Conservation (phyloP, 2,329 filamentous ascomycete genomes). For the Capronia epimyces region DNA sequence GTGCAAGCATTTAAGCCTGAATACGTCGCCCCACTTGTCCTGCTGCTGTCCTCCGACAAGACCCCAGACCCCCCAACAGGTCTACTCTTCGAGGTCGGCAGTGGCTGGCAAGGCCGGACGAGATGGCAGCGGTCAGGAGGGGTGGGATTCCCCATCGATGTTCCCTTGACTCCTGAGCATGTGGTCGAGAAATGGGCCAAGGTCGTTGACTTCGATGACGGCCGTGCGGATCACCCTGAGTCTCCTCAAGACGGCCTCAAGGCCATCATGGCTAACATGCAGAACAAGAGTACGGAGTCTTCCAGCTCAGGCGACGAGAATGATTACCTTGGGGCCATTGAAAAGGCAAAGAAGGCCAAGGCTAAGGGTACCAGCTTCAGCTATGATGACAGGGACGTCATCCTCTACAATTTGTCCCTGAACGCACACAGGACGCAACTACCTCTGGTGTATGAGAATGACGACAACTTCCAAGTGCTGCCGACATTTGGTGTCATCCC, state of each 20-base stretch:
- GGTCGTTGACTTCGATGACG: slow-evolving; percentile 82
- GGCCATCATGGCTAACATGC: slow-evolving; percentile 79
- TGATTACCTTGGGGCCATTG: slow-evolving; percentile 70
- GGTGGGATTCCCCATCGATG: slow-evolving; percentile 84
- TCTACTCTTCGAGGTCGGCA: slow-evolving; percentile 87
- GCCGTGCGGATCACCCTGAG: slow-evolving; percentile 78
- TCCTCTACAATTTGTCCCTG: slow-evolving; percentile 92
- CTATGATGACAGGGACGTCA: slow-evolving; percentile 80
- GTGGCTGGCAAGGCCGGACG: slow-evolving; percentile 85
- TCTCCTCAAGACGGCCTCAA: slow-evolving; percentile 70
- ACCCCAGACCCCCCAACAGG: slow-evolving; percentile 78
- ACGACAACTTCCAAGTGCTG: slow-evolving; percentile 86
- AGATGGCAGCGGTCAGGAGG: slow-evolving; percentile 92
- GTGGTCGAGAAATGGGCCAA: slow-evolving; percentile 69
- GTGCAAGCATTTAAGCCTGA: slow-evolving; percentile 99
- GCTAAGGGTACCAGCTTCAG: slow-evolving; percentile 69
- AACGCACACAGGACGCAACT: slow-evolving; percentile 88
- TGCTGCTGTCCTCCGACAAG: slow-evolving; percentile 80
- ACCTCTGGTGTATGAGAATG: slow-evolving; percentile 80
- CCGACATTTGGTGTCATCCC: slow-evolving; percentile 83
- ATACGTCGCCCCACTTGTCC: slow-evolving; percentile 89
- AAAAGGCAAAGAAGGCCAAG: slow-evolving; percentile 66
- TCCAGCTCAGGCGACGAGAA: slow-evolving; percentile 41
- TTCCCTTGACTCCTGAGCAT: slow-evolving; percentile 75
- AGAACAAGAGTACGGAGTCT: slow-evolving; percentile 62